Conservation (phyloP, 2,329 filamentous ascomycete species). For the Trichoderma oligosporum region DNA sequence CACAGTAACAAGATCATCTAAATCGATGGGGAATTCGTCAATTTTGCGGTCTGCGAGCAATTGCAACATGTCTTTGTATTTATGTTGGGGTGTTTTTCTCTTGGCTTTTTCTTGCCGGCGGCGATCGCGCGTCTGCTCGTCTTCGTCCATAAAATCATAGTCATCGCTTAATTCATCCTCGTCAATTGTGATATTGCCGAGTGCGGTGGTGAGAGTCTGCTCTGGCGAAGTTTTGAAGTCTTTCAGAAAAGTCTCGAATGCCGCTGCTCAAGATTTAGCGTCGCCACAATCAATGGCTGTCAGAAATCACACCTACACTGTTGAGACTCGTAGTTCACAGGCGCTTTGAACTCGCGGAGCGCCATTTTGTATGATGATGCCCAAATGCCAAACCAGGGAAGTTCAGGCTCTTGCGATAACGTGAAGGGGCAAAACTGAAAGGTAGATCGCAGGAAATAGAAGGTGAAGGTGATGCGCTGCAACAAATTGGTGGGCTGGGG, state of each 20-base stretch:
- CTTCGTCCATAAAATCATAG: slow-evolving; percentile 88
- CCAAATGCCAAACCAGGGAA: slow-evolving; percentile 21
- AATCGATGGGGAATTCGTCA: slow-evolving; percentile 76
- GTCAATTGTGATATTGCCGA: slow-evolving; percentile 80
- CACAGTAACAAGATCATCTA: slow-evolving; percentile 81
- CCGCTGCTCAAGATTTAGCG: slow-evolving; percentile 45
- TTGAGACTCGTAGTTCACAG: slow-evolving; percentile 85
- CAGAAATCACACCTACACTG: slow-evolving; percentile 56
- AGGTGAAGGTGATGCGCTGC: slow-evolving; percentile 23
- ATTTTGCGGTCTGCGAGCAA: slow-evolving; percentile 76
- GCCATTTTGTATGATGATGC: slow-evolving; percentile 59
- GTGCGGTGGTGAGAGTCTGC: slow-evolving; percentile 71
- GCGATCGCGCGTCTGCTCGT: slow-evolving; percentile 55
- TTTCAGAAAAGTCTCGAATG: slow-evolving; percentile 82
- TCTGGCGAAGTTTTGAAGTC: slow-evolving; percentile 79
- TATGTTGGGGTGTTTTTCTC: slow-evolving; percentile 62
- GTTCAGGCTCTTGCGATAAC: slow-evolving; percentile 21
- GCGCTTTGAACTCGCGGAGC: slow-evolving; percentile 72
- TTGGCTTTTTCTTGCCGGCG: slow-evolving; percentile 48
- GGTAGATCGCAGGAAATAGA: not conserved
- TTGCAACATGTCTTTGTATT: slow-evolving; percentile 86
- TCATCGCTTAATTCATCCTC: slow-evolving; percentile 85
- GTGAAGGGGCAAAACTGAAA: not conserved
- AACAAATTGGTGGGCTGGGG: slow-evolving; percentile 36
- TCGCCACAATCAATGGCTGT: not conserved